Conservation (phyloP, 169 alveolate genomes). For the Eimeria maxima region DNA sequence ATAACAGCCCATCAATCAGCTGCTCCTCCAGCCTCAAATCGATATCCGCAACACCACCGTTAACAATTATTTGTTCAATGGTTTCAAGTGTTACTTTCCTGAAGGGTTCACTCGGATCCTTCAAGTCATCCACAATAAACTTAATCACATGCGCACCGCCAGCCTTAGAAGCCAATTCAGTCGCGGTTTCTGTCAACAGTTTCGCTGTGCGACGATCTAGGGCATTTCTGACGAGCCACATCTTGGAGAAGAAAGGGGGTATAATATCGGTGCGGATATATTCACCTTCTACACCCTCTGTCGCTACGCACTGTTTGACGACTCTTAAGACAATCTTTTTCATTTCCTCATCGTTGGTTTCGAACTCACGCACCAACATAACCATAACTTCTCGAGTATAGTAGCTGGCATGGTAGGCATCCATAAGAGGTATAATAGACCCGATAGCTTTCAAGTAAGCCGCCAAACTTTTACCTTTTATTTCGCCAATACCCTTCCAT, state of each 20-base stretch:
- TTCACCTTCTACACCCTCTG: slow-evolving; percentile 98
- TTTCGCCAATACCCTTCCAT: slow-evolving; percentile 98
- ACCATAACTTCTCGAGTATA: slow-evolving; percentile 98
- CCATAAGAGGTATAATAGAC: slow-evolving; percentile 99
- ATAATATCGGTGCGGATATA: slow-evolving; percentile 97
- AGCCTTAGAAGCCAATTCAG: slow-evolving; percentile 98
- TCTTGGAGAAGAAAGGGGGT: slow-evolving; percentile 97
- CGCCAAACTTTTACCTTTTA: slow-evolving; percentile 98
- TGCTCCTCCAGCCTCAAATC: slow-evolving; percentile 98
- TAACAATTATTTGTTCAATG: slow-evolving; percentile 96
- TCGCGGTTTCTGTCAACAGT: slow-evolving; percentile 98
- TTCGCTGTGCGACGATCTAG: slow-evolving; percentile 97
- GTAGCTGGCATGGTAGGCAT: slow-evolving; percentile 98
- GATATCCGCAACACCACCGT: slow-evolving; percentile 97
- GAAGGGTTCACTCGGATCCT: slow-evolving; percentile 95
- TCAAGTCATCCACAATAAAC: slow-evolving; percentile 94
- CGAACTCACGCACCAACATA: slow-evolving; percentile 98
- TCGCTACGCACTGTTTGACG: slow-evolving; percentile 98
- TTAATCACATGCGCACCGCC: slow-evolving; percentile 97
- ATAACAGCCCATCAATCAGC: slow-evolving; percentile 98
- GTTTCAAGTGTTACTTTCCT: slow-evolving; percentile 99
- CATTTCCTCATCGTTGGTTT: slow-evolving; percentile 99
- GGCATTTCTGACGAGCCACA: slow-evolving; percentile 97
- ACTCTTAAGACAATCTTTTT: slow-evolving; percentile 97
- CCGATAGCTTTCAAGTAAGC: slow-evolving; percentile 99